Conservation (phyloP, 495 filamentous ascomycete genomes). For the Podospora bellae-mahoneyi region DNA sequence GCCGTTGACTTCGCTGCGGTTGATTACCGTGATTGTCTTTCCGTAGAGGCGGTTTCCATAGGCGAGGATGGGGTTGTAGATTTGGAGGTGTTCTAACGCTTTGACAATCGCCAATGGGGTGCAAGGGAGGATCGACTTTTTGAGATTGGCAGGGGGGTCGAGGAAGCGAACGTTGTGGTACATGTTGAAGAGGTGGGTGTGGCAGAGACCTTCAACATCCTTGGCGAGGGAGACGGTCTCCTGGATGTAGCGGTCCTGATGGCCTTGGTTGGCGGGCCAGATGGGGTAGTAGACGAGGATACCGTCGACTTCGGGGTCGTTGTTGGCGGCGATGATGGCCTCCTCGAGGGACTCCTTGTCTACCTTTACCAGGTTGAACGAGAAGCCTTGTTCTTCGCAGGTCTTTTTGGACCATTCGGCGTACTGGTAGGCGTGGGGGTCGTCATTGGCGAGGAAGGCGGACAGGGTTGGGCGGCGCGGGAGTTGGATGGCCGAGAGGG, state of each 20-base stretch:
- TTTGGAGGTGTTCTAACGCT: slow-evolving; percentile 88
- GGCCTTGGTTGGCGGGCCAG: slow-evolving; percentile 61
- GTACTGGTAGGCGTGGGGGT: slow-evolving; percentile 88
- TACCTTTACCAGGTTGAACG: slow-evolving; percentile 76
- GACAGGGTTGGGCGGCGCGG: slow-evolving; percentile 68
- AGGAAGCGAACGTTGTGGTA: slow-evolving; percentile 97
- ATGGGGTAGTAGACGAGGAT: slow-evolving; percentile 99
- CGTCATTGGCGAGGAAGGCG: slow-evolving; percentile 86
- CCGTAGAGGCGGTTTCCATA: slow-evolving; percentile 92
- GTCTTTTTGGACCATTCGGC: slow-evolving; percentile 97
- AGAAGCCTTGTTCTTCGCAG: slow-evolving; percentile 86
- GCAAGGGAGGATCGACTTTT: slow-evolving; percentile 92
- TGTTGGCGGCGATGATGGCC: slow-evolving; percentile 75
- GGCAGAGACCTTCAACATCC: slow-evolving; percentile 93
- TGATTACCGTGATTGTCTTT: slow-evolving; percentile 89
- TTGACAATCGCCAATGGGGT: slow-evolving; percentile 94
- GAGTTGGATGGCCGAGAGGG: slow-evolving; percentile 60
- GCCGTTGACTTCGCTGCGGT: slow-evolving; percentile 91
- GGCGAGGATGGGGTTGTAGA: slow-evolving; percentile 94
- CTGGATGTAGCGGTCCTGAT: slow-evolving; percentile 89
- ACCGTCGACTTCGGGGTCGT: slow-evolving; percentile 72
- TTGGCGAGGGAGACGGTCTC: slow-evolving; percentile 87
- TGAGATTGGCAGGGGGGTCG: slow-evolving; percentile 66
- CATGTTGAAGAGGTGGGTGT: slow-evolving; percentile 97
- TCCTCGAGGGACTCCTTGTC: slow-evolving; percentile 86